Conservation (phyloP, 208 protist species). For the Porcisia hertigi region DNA sequence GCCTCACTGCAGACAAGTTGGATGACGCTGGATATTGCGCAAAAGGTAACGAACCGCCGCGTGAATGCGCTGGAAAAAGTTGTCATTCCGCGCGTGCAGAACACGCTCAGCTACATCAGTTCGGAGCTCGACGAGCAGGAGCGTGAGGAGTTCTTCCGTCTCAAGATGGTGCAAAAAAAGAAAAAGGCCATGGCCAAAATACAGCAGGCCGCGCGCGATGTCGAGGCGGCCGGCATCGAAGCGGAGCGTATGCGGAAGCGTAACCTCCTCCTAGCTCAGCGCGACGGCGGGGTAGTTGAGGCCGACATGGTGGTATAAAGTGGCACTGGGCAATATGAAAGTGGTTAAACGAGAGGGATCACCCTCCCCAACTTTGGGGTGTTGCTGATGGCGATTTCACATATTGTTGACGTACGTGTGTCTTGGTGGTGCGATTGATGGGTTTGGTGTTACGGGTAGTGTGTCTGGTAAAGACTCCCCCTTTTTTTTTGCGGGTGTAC, state of each 20-base stretch:
- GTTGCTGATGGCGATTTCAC: neutral
- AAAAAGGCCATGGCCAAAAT: constrained; percentile 85
- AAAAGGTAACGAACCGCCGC: constrained; percentile 99
- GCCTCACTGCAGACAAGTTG: constrained; percentile 98
- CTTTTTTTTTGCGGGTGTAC: neutral
- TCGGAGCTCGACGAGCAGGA: constrained; percentile 99
- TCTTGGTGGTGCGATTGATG: neutral
- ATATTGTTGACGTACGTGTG: neutral
- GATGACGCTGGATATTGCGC: constrained; percentile 96
- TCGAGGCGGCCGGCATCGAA: constrained; percentile 37
- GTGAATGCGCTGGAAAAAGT: constrained; percentile 99
- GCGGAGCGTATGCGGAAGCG: constrained; percentile 30
- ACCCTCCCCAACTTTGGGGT: neutral
- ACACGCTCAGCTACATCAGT: constrained; percentile 98
- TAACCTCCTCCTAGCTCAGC: constrained; percentile 29
- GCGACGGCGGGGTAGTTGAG: constrained; percentile 56
- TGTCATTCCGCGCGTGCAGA: constrained; percentile 97
- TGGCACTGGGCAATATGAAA: neutral
- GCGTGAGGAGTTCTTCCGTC: constrained; percentile 99
- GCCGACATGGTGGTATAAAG: constrained; percentile 74
- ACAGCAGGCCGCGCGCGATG: constrained; percentile 39
- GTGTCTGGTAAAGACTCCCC: neutral
- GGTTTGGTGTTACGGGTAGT: neutral
- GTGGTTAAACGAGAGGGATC: neutral
- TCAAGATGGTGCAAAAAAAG: constrained; percentile 98